Evolutionary conservation across 2,329 filamentous ascomycete genomes (phyloP), one percentile per base, ranked within the genome.

Genomic region (Fusarium acutatum): DNA sequence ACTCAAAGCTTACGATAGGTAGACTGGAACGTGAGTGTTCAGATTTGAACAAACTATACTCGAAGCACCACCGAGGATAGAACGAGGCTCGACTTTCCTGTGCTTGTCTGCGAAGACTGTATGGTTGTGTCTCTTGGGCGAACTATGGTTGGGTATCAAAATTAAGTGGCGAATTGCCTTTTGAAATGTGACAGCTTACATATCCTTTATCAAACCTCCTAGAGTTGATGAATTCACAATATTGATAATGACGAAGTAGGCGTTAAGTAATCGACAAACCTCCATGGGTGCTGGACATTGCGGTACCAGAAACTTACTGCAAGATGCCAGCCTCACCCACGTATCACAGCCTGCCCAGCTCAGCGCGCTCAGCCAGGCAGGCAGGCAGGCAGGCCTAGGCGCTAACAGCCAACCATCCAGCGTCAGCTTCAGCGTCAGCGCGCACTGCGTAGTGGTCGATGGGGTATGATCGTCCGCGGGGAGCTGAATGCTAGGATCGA

Each of bases 401-500:
- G 67, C 67, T 63, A 71, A 44, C 49, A 73, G 58, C 64, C 58
- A 60, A 47, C 62, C 66, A 63, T 59, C 64, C 40, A 58, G 54
- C 64, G 71, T 67, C 74, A 77, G 68, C 72, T 66, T 72, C 74
- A 69, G 72, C 69, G 71, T 75, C 74, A 75, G 67, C 74, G 64
- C 57, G 58, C 61, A 47, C 26, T 47, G 14, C 44, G 44, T 47
- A 49, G 53, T 72, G 66, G 62, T 74, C 47, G 60, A 63, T 61
- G 70, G 54, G 53, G 71, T 58, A 67, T 57, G 64, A 74, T 72
- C 71, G 46, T 57, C 46, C 46, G 49, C 41, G 60, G 40, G 64
- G 58, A 64, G 62, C 58, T 73, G 67, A 54, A 62, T 53, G 46
- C 67, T 56, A 30, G 56, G 63, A 74, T 62, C 28, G 34, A 40